These are phyloP conservation scores for Wallacemonas rigidus DNA, from an alignment of 208 protist species.

Conservation along the genomic window DNA sequence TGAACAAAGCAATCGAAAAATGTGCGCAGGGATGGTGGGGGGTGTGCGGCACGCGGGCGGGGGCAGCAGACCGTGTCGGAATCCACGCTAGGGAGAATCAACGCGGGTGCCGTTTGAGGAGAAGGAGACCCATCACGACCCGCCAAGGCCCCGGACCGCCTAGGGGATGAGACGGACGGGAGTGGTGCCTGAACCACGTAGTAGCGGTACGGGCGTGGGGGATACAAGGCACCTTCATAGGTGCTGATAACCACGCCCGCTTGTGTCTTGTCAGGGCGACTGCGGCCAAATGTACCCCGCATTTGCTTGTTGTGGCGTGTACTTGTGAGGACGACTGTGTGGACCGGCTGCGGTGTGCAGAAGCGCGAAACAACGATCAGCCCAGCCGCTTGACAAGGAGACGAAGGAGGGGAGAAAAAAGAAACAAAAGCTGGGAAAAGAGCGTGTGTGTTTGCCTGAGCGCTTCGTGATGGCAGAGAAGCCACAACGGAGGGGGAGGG, in stretches of 20 bases:
- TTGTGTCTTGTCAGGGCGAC: slow-evolving; percentile 35
- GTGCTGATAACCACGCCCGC: slow-evolving; percentile 36
- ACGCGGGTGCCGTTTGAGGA: slow-evolving; percentile 7
- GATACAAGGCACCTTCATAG: slow-evolving; percentile 72
- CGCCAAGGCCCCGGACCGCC: background rate
- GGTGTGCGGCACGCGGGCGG: slow-evolving; percentile 17
- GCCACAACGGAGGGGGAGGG: too few species aligned
- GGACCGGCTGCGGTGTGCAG: background rate
- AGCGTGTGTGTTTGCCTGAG: too few species aligned
- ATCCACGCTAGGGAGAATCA: slow-evolving; percentile 78
- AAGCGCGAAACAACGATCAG: background rate
- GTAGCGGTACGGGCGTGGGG: slow-evolving; percentile 73
- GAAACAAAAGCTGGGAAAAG: too few species aligned
- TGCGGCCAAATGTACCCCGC: slow-evolving; percentile 32
- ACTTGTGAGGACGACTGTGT: background rate
- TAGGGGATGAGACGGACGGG: background rate
- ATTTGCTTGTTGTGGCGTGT: background rate
- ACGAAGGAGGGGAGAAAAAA: background rate
- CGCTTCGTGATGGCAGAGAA: too few species aligned
- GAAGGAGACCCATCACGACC: too few species aligned
- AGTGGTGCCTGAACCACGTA: slow-evolving; percentile 37
- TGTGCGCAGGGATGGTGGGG: slow-evolving; percentile 41
- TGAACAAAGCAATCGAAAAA: slow-evolving; percentile 74
- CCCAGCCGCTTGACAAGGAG: background rate
- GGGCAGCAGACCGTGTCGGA: slow-evolving; percentile 55